phyloP scores from a whole-genome alignment of 352 stramenopile species.

The Phytophthora hybrid region DNA sequence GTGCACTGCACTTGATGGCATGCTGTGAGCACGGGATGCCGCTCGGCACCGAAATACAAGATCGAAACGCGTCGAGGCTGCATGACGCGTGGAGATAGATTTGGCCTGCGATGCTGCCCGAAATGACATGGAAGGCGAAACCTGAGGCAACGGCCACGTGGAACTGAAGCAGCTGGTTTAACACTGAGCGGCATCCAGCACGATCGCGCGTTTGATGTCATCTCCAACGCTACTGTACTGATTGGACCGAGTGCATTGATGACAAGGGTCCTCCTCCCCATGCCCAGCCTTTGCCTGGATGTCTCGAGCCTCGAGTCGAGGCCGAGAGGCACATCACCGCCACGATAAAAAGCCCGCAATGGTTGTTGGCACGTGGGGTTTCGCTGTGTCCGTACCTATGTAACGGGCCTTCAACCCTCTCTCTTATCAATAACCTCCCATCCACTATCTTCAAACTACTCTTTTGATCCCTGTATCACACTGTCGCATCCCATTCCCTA shows the following conservation, averaged over 20 bases:
- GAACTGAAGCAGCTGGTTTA: conserved; percentile 7
- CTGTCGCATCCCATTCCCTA: not conserved
- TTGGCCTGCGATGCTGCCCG: not conserved
- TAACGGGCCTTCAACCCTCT: conserved; percentile 32
- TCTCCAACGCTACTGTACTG: not conserved
- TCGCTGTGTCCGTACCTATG: conserved; percentile 29
- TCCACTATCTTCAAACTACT: too few species aligned
- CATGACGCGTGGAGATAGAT: not conserved
- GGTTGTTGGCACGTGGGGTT: not conserved
- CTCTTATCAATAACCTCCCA: not conserved
- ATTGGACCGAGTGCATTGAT: not conserved
- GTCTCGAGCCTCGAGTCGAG: too few species aligned
- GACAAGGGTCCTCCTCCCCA: too few species aligned
- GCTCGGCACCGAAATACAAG: not conserved
- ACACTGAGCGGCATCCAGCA: conserved; percentile 1
- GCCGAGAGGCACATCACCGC: not conserved
- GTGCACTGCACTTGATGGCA: not conserved
- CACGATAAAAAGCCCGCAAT: conserved; percentile 23
- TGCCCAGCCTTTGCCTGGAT: too few species aligned
- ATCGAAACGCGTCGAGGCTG: not conserved
- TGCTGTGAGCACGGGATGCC: not conserved
- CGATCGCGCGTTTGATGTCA: not conserved
- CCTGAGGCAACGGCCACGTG: not conserved
- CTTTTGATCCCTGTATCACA: too few species aligned
- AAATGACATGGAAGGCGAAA: not conserved